phyloP scores from a whole-genome alignment of 495 filamentous ascomycete genomes.

The Talaromyces nanjingensis region DNA sequence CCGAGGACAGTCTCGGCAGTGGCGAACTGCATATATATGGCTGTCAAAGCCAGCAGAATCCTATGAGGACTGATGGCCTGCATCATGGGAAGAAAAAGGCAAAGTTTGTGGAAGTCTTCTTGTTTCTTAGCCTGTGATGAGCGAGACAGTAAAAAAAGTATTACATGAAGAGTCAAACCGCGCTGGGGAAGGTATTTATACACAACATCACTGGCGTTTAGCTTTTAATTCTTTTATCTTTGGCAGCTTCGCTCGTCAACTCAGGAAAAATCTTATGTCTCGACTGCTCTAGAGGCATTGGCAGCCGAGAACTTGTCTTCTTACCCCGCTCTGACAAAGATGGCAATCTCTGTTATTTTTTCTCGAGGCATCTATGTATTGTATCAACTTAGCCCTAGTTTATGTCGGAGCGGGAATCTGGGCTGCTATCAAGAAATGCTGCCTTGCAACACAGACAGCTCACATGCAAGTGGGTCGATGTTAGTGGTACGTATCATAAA shows the following conservation, averaged over 20 bases:
- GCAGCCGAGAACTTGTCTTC: background rate
- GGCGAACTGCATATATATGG: background rate
- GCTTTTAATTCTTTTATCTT: background rate
- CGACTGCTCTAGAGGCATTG: background rate
- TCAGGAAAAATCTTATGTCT: background rate
- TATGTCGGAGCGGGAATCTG: background rate
- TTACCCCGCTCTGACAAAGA: background rate
- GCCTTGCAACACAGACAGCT: too few species aligned
- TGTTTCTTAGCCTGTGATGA: too few species aligned
- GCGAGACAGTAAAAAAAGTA: too few species aligned
- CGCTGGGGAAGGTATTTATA: too few species aligned
- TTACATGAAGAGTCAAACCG: too few species aligned
- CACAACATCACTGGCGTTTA: too few species aligned
- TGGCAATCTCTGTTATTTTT: background rate
- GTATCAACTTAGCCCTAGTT: background rate
- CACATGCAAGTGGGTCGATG: background rate
- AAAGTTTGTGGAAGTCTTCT: too few species aligned
- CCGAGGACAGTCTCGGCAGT: slow-evolving; percentile 50
- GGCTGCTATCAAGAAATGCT: background rate
- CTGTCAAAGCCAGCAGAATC: background rate
- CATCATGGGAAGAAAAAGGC: background rate
- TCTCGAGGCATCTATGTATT: background rate
- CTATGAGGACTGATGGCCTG: background rate
- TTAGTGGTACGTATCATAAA: background rate
- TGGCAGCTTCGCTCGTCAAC: background rate